Conservation (phyloP, 768 basidiomycete species). For the Porpolomopsis calyptriformis region DNA sequence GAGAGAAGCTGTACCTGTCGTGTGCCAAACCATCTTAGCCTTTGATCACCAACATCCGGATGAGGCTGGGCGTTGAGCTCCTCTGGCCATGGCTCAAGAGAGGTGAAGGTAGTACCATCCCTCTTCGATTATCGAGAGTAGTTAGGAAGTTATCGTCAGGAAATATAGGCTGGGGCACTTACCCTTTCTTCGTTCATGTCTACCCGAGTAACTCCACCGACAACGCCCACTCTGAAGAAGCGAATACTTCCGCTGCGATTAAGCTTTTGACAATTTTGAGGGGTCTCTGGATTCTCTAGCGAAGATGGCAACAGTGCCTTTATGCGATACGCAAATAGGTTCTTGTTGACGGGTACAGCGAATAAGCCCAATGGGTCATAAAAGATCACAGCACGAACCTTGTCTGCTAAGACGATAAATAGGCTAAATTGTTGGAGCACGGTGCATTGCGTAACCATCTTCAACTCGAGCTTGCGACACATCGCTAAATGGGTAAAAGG, state of each 20-base stretch:
- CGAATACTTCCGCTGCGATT: constrained; percentile 87
- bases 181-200: constrained; percentile 92
- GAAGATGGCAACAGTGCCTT: constrained; percentile 92
- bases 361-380: not conserved
- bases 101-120: too few species aligned
- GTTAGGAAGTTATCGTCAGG: too few species aligned
- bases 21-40: too few species aligned
- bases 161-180: too few species aligned
- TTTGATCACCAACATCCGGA: too few species aligned
- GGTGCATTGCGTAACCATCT: constrained; percentile 89
- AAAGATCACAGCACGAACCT: constrained; percentile 33
- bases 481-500: constrained; percentile 42
- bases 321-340: constrained; percentile 88
- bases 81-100: too few species aligned
- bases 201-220: constrained; percentile 80
- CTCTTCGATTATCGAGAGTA: too few species aligned
- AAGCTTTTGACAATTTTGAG: constrained; percentile 80
- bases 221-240: constrained; percentile 88
- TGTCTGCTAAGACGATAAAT: constrained; percentile 91
- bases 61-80: too few species aligned
- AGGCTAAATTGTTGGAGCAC: constrained; percentile 96
- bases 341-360: constrained; percentile 31
- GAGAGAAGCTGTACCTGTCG: too few species aligned
- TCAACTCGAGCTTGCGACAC: constrained; percentile 86
- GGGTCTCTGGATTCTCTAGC: constrained; percentile 51